Evolutionary conservation across 768 basidiomycete species (phyloP).

Genomic region (Pholiota molesta): DNA sequence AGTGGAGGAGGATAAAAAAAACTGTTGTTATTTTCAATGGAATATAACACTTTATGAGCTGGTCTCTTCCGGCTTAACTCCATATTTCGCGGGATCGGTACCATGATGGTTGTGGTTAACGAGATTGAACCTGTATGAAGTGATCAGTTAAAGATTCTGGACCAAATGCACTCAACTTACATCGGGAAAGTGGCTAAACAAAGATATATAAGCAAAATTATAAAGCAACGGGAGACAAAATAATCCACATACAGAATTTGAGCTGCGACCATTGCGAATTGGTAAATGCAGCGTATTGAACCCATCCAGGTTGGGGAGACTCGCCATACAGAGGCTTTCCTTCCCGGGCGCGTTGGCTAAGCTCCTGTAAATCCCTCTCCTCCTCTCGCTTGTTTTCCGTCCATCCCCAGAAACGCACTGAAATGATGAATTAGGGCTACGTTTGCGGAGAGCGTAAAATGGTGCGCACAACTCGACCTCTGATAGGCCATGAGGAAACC

Average conservation of each 20-base stretch:
- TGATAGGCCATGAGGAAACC: conserved; percentile 96
- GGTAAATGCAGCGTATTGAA: conserved; percentile 82
- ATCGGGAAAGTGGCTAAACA: conserved; percentile 71
- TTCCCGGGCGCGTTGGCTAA: conserved; percentile 70
- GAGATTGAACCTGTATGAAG: conserved; percentile 80
- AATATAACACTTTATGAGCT: conserved; percentile 21
- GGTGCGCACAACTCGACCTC: conserved; percentile 76
- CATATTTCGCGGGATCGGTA: conserved; percentile 82
- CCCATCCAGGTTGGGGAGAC: conserved; percentile 80
- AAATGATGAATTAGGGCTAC: conserved; percentile 9
- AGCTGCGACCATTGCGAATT: conserved; percentile 95
- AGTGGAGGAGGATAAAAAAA: conserved; percentile 2
- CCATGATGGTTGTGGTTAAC: conserved; percentile 91
- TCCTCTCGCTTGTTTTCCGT: conserved; percentile 86
- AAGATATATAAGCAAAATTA: conserved; percentile 15
- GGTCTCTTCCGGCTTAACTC: conserved; percentile 39
- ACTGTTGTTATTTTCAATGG: background rate
- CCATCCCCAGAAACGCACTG: conserved; percentile 97
- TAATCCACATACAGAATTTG: conserved; percentile 73
- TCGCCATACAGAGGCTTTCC: conserved; percentile 89
- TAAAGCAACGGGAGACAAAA: conserved; percentile 3
- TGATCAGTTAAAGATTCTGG: conserved; percentile 13
- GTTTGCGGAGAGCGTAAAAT: conserved; percentile 3
- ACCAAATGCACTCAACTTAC: conserved; percentile 41
- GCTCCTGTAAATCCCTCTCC: conserved; percentile 74